Base-by-base conservation (phyloP, 352 stramenopile species). In the Plasmopara viticola region DNA sequence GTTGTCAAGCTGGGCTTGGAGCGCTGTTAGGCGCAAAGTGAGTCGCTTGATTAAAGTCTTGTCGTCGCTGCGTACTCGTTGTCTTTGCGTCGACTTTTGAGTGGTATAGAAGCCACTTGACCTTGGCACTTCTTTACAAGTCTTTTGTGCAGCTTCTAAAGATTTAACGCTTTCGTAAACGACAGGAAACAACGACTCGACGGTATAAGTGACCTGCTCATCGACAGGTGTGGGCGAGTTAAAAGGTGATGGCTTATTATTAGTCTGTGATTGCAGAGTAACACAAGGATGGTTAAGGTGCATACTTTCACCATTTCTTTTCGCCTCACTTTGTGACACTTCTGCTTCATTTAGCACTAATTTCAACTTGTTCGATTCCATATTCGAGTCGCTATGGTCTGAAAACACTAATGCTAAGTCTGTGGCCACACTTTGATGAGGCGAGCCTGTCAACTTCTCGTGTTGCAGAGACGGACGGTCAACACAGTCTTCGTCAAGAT, bases 111-210 rank as follows among this genome's bases (percentile, higher is more conserved):
- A 35, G 31, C 7, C 31, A 35, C 6, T 35, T 4, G 20, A 25
- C 20, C 1, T 25, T 25, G 20, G 20, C 3, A 48, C 8, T 57
- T 33, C 37, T 18, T 56, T 46, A 38, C 31, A 18, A 52, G 31
- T 35, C 31, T 35, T 46, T 28, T 55, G 41, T 18, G 30, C 34
- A 10, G 15, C 51, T 37, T 45, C 9, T 34, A 9, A 0, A 10
- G 45, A 6, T 17, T 12, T 8, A n/a, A 2, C 6, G 2, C 15
- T 53, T 51, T 76, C 70, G 18, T 79, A 79, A 3, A 74, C 40
- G 10, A 76, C 60, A 25, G 70, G 70, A 42, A 79, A 79, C 5
- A 79, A 43, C 2, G 58, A 48, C 7, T 68, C 66, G 10, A 76
- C 52, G 0, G 70, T 74, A 53, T 79, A 79, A 12, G 51, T 7